Evolutionary conservation across 495 filamentous ascomycete genomes (phyloP).

Genomic region (Clavariopsis aquatica): DNA sequence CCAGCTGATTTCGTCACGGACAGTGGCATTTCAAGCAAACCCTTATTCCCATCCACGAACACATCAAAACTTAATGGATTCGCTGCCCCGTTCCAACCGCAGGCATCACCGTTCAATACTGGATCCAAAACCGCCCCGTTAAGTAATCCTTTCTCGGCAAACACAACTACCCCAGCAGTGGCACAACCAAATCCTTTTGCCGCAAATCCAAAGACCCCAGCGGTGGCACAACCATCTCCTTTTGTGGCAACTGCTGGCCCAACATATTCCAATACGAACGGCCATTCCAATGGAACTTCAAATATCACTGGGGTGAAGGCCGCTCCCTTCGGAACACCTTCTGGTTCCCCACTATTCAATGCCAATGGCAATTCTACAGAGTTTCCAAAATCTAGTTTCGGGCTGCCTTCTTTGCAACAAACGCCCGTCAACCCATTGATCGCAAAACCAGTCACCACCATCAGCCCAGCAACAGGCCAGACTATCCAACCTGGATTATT

Average conservation of each 20-base stretch:
- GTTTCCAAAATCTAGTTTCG: background rate
- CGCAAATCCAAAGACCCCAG: too few relatives aligned
- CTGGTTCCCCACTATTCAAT: background rate
- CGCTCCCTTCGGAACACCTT: slow-evolving; percentile 6
- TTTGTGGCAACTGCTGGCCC: background rate
- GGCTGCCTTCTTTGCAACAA: background rate
- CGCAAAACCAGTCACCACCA: background rate
- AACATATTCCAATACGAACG: background rate
- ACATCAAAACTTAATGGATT: slow-evolving; percentile 6
- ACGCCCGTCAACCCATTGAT: background rate
- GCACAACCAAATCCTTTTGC: background rate
- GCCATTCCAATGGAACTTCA: background rate
- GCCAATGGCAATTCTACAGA: background rate
- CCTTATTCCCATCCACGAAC: background rate
- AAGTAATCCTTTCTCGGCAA: background rate
- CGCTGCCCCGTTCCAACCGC: slow-evolving; percentile 3
- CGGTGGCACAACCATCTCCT: background rate
- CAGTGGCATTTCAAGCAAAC: background rate
- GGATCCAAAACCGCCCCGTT: background rate
- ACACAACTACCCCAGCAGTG: too few relatives aligned
- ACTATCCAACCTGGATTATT: slow-evolving; percentile 13
- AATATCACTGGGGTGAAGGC: background rate
- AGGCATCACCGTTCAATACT: background rate
- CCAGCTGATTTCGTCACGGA: background rate
- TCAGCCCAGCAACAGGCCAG: background rate